Conservation (phyloP, 164 flowering plant species). For the Nymphaea colorata region DNA sequence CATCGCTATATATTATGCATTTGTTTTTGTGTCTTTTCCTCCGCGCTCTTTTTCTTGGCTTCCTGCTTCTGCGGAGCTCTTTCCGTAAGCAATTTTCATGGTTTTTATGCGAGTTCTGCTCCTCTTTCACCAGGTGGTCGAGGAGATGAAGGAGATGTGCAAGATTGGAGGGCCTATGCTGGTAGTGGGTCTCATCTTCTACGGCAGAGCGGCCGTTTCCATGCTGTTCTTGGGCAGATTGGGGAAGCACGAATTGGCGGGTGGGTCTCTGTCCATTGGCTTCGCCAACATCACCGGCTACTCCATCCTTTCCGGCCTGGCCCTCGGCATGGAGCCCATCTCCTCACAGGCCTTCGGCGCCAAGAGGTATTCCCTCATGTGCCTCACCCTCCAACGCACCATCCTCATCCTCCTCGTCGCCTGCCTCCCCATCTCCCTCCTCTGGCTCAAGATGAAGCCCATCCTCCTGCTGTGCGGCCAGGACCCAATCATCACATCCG, state of each 20-base stretch:
- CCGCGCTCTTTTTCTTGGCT: too few relatives aligned
- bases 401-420: slow-evolving; percentile 21
- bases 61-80: too few relatives aligned
- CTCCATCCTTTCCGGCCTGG: slow-evolving; percentile 54
- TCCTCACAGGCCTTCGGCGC: slow-evolving; percentile 64
- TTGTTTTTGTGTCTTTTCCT: too few relatives aligned
- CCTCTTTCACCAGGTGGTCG: slow-evolving; percentile 31
- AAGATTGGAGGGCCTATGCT: slow-evolving; percentile 38
- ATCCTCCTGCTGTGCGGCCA: slow-evolving; percentile 36
- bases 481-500: slow-evolving; percentile 30
- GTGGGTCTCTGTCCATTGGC: slow-evolving; percentile 52
- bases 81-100: too few relatives aligned
- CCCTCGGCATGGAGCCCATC: slow-evolving; percentile 66
- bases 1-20: too few relatives aligned
- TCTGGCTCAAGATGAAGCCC: slow-evolving; percentile 42
- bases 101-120: too few relatives aligned
- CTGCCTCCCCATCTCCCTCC: slow-evolving; percentile 41
- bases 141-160: slow-evolving; percentile 36
- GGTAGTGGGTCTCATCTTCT: slow-evolving; percentile 36
- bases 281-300: slow-evolving; percentile 66
- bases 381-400: slow-evolving; percentile 40
- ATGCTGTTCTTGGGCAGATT: slow-evolving; percentile 50
- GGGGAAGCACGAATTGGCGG: slow-evolving; percentile 50
- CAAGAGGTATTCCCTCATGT: slow-evolving; percentile 34
- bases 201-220: slow-evolving; percentile 35